A percentile compares a stretch with the other conserved stretches of the same genome.
These are phyloP conservation scores for Adansonia madagascariensis DNA, from an alignment of 441 rosid species.

Conservation along the genomic window DNA sequence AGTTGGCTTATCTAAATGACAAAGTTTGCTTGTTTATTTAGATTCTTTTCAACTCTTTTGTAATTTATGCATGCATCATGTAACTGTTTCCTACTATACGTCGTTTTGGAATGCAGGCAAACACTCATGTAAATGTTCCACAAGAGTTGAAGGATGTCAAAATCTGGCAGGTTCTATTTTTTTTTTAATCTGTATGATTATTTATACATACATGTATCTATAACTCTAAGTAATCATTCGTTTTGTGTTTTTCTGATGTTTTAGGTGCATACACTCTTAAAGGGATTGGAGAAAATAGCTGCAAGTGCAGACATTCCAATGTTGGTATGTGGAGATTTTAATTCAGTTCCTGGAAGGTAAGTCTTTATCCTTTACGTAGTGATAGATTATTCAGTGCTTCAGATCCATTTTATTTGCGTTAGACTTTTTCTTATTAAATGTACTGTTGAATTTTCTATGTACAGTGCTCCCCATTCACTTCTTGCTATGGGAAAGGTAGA, in stretches of 20 bases:
- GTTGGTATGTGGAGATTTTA: constrained; percentile 98
- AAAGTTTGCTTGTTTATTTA: not conserved
- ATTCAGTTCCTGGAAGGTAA: constrained; percentile 91
- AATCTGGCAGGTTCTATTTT: constrained; percentile 87
- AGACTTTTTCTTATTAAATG: constrained; percentile 21
- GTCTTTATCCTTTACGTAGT: constrained; percentile 28
- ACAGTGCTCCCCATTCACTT: constrained; percentile 97
- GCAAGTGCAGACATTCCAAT: constrained; percentile 99
- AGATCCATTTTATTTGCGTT: not conserved
- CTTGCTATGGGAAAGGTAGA: constrained; percentile 98
- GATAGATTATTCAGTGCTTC: constrained; percentile 10
- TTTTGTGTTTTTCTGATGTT: constrained; percentile 21
- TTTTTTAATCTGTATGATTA: constrained; percentile 1
- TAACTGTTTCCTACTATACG: not conserved
- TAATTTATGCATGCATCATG: not conserved
- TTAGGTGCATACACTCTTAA: constrained; percentile 94
- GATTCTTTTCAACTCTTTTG: not conserved
- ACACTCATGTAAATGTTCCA: constrained; percentile 87
- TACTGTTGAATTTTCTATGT: constrained; percentile 29
- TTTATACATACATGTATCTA: constrained; percentile 3
- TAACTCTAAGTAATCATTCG: constrained; percentile 15
- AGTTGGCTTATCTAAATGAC: not conserved
- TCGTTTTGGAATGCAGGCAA: constrained; percentile 66
- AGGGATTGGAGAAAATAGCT: constrained; percentile 97
- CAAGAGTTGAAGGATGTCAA: constrained; percentile 96